Percentiles rank a stretch among this genome's conserved stretches.
phyloP scores from a whole-genome alignment of 2,329 filamentous ascomycete genomes.

The Orbilia oligospora region DNA sequence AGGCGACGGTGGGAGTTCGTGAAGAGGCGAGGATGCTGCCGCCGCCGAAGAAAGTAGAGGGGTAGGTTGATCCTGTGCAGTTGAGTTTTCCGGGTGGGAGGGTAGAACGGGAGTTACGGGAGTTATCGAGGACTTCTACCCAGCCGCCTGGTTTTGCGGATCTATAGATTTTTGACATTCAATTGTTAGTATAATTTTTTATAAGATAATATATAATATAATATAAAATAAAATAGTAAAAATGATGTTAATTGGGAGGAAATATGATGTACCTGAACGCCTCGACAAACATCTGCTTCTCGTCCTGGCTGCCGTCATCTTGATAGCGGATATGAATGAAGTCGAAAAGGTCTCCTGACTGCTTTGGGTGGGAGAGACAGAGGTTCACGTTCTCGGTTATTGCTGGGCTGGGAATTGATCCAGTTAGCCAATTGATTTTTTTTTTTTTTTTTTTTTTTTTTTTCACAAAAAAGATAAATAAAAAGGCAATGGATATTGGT shows the following conservation, averaged over 20 bases:
- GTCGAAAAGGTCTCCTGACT: conserved; percentile 62
- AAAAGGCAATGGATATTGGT: neutral
- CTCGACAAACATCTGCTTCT: conserved; percentile 63
- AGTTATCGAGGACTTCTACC: conserved; percentile 64
- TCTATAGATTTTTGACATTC: conserved; percentile 43
- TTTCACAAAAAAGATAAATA: neutral
- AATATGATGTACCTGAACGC: conserved; percentile 62
- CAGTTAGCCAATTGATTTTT: conserved; percentile 45
- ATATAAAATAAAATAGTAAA: no score
- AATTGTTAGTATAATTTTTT: conserved; percentile 38
- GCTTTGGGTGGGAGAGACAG: conserved; percentile 60
- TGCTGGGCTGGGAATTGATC: conserved; percentile 38
- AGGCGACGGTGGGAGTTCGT: conserved; percentile 61
- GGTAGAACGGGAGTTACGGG: conserved; percentile 55
- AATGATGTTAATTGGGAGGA: neutral
- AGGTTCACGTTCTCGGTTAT: conserved; percentile 61
- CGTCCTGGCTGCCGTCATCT: conserved; percentile 62
- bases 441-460: no score
- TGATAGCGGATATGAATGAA: conserved; percentile 64
- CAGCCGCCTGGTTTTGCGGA: conserved; percentile 64
- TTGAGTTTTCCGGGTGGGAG: conserved; percentile 57
- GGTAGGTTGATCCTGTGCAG: conserved; percentile 60
- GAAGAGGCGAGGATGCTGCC: conserved; percentile 57
- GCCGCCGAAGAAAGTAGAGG: conserved; percentile 58
- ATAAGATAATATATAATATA: no score